Evolutionary conservation across 768 basidiomycete genomes (phyloP).

Genomic region (Antrodiella citrinella): DNA sequence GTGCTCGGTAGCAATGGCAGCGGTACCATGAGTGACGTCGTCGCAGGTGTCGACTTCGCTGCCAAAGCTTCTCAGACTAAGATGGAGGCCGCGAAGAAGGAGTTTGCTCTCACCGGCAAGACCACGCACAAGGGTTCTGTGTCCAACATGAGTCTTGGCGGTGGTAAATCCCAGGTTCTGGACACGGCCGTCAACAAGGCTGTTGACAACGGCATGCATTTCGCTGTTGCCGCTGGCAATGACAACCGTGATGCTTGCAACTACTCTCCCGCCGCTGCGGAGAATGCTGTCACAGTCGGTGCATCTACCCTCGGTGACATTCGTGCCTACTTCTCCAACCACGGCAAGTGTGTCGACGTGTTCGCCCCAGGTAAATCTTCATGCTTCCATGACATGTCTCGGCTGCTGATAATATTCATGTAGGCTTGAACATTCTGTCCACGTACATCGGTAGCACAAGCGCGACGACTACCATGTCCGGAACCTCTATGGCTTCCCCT

Average conservation of each 20-base stretch:
- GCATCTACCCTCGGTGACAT: constrained; percentile 79
- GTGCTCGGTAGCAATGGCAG: constrained; percentile 92
- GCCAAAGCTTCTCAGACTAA: constrained; percentile 43
- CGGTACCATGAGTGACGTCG: constrained; percentile 91
- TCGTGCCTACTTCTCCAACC: constrained; percentile 91
- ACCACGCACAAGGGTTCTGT: constrained; percentile 90
- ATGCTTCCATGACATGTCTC: not conserved
- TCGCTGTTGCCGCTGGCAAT: constrained; percentile 93
- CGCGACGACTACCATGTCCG: constrained; percentile 73
- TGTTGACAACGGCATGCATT: constrained; percentile 80
- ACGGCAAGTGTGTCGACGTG: constrained; percentile 83
- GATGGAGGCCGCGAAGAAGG: constrained; percentile 51
- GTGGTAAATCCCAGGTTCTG: constrained; percentile 81
- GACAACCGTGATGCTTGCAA: constrained; percentile 86
- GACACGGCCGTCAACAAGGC: constrained; percentile 83
- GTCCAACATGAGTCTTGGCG: constrained; percentile 96
- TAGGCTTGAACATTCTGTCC: constrained; percentile 79
- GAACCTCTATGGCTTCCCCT: constrained; percentile 93
- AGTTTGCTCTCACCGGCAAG: constrained; percentile 65
- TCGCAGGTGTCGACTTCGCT: constrained; percentile 83
- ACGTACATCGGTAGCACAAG: constrained; percentile 64
- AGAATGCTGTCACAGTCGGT: constrained; percentile 90
- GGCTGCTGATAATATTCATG: not conserved
- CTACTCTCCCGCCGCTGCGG: constrained; percentile 86
- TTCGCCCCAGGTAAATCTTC: constrained; percentile 66